Evolutionary conservation across 768 basidiomycete species (phyloP).

Genomic region (Mycena capillaripes): DNA sequence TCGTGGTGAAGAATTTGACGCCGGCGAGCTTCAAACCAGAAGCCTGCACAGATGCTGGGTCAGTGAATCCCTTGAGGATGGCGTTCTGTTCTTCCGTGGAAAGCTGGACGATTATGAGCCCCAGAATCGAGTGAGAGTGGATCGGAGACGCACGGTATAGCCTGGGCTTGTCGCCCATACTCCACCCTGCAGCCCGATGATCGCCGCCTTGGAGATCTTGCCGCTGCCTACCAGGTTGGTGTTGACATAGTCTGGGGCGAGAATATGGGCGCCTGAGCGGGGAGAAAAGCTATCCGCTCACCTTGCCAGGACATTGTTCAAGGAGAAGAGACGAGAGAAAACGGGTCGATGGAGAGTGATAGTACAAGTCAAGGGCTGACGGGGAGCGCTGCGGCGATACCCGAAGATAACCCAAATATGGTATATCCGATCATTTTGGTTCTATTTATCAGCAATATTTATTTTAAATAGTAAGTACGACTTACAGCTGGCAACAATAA

Average conservation of each 20-base stretch:
- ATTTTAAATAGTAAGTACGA: not conserved
- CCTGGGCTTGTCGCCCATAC: conserved; percentile 79
- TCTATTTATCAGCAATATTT: not conserved
- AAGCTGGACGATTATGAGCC: conserved; percentile 60
- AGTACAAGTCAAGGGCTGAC: conserved; percentile 25
- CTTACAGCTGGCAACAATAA: not conserved
- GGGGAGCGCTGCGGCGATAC: conserved; percentile 24
- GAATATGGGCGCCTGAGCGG: not conserved
- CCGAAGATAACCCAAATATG: conserved; percentile 24
- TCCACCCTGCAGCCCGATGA: conserved; percentile 80
- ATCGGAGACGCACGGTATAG: conserved; percentile 64
- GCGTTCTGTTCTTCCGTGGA: conserved; percentile 74
- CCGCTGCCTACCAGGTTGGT: conserved; percentile 80
- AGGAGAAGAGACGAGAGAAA: conserved; percentile 23
- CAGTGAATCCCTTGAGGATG: conserved; percentile 61
- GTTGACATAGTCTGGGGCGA: conserved; percentile 81
- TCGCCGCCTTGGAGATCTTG: conserved; percentile 83
- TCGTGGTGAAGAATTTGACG: conserved; percentile 82
- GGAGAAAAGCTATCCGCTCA: not conserved
- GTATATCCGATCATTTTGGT: conserved; percentile 8
- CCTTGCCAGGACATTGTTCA: conserved; percentile 38
- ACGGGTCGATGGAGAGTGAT: conserved; percentile 32
- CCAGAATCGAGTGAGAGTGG: not conserved
- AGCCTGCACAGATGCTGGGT: conserved; percentile 58
- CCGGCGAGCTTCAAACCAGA: conserved; percentile 75